Base-by-base conservation (phyloP, 306 rosid species). In the Corylus heterophylla region DNA sequence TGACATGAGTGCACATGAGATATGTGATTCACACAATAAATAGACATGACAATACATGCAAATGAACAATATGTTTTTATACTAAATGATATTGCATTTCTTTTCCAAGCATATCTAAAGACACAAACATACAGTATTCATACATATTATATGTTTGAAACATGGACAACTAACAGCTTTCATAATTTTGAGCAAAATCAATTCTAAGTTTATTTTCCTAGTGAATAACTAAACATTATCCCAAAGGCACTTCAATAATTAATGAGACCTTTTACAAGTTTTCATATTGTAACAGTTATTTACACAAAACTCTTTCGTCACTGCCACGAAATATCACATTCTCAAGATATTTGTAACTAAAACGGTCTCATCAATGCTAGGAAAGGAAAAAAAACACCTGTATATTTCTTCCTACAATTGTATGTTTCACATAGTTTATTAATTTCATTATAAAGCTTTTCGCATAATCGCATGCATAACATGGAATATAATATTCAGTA, bases 1-100 rank as follows among this genome's bases (percentile, higher is more conserved):
- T 84, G 63, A 80, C 83, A 86, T 18, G 49, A 63, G 51, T 63
- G 56, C 56, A 74, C 14, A 80, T 69, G 70, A 31, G 75, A 54
- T 54, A 51, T 61, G 64, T 3, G 37, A 56, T 61, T 56, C 69
- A 62, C 67, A 75, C 55, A 39, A 39, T 4, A 39, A 39, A 39
- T 5, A 4, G 6, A 39, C 6, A 5, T 4, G 6, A 39, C 44
- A 47, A 17, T 17, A 54, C n/a, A 54, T 6, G 54, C 12, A 49
- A 49, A 11, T 49, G 13, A 39, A 39, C 44, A 39, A 39, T 9
- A 54, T 54, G 58, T 16, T 54, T 54, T 17, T 54, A 17, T 17
- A 54, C 58, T 54, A 17, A 54, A 54, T 54, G 58, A 54, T 17
- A 14, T 14, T 54, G 58, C 58, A 14, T 14, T 52, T 52, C 0